A percentile compares a stretch with the other conserved stretches of the same genome.
phyloP scores from a whole-genome alignment of 129 eudicot species.

The Calendula officinalis region DNA sequence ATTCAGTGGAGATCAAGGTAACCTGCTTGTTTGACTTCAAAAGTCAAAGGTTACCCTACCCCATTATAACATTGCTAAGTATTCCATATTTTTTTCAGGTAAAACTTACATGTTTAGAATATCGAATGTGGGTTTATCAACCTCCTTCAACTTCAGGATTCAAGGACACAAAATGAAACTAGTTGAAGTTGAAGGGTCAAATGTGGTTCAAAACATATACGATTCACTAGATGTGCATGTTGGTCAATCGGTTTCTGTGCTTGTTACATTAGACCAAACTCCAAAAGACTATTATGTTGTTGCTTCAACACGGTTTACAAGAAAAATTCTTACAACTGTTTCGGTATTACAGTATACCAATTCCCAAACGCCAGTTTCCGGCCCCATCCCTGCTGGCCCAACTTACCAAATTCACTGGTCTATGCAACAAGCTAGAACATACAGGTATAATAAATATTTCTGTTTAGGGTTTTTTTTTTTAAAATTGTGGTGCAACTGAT shows the following conservation, averaged over 20 bases:
- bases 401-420: conserved; percentile 64
- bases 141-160: conserved; percentile 84
- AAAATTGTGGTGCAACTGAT: not conserved
- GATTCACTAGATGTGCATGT: conserved; percentile 87
- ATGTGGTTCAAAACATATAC: conserved; percentile 67
- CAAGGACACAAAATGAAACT: conserved; percentile 86
- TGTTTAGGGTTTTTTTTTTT: not conserved
- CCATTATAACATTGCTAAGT: conserved; percentile 7
- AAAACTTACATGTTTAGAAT: conserved; percentile 91
- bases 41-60: not conserved
- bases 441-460: conserved; percentile 42
- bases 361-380: conserved; percentile 65
- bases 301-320: conserved; percentile 78
- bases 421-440: conserved; percentile 79
- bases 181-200: conserved; percentile 96
- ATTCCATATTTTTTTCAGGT: conserved; percentile 44
- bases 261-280: conserved; percentile 82
- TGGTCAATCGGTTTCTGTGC: conserved; percentile 85
- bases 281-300: conserved; percentile 86
- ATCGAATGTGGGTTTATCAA: conserved; percentile 79
- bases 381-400: conserved; percentile 79
- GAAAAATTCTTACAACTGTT: conserved; percentile 52
- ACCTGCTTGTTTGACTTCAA: conserved; percentile 20
- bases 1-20: conserved; percentile 81
- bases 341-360: conserved; percentile 73